These are phyloP conservation scores for Filobasidium floriforme DNA, from an alignment of 768 basidiomycete species.

Conservation along the genomic window DNA sequence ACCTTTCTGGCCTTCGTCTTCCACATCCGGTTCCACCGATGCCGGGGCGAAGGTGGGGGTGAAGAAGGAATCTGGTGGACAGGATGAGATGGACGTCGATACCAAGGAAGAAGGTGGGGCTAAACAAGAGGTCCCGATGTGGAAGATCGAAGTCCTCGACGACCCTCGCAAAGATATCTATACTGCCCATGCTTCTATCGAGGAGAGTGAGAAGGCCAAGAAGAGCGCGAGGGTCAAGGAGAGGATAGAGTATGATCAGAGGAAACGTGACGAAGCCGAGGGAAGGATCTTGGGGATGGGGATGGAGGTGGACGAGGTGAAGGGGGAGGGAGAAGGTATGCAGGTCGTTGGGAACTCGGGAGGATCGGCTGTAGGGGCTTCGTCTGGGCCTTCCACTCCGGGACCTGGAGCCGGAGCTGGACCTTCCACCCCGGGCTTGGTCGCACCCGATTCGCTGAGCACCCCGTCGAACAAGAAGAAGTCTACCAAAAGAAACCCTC, in stretches of 20 bases:
- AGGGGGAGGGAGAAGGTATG: not conserved
- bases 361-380: not conserved
- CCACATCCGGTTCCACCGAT: not conserved
- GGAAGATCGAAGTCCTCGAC: slow-evolving; percentile 1
- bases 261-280: not conserved
- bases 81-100: slow-evolving; percentile 8
- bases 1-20: not conserved
- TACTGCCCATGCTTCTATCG: not conserved
- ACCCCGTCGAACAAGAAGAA: not conserved
- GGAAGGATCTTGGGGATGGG: not conserved
- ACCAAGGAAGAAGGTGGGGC: not conserved
- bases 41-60: not conserved
- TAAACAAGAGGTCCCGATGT: not conserved
- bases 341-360: not conserved
- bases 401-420: no score
- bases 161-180: not conserved
- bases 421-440: not conserved
- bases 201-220: not conserved
- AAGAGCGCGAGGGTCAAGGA: slow-evolving; percentile 5
- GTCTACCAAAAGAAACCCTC: not conserved
- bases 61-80: slow-evolving; percentile 2
- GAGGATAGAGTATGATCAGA: not conserved
- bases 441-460: not conserved
- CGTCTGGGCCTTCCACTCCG: not conserved
- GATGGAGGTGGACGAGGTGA: not conserved